phyloP scores from a whole-genome alignment of 805 yeast genomes.

The Candida boidinii region DNA sequence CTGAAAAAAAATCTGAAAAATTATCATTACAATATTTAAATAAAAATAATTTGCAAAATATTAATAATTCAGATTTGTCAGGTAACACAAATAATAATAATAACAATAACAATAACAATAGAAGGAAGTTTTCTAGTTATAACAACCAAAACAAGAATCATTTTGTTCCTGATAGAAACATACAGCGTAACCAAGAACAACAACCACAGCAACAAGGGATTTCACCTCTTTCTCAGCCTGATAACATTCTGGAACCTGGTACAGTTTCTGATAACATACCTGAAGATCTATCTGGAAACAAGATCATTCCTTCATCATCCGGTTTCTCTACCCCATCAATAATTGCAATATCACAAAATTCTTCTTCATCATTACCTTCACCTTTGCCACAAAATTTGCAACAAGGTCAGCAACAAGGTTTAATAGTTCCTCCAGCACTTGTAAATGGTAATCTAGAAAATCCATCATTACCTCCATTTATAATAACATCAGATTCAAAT shows the following conservation, averaged over 20 bases:
- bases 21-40: constrained; percentile 16
- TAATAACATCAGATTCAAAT: constrained; percentile 20
- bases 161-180: too few relatives aligned
- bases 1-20: constrained; percentile 31
- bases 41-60: constrained; percentile 2
- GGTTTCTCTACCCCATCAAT: not conserved
- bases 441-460: not conserved
- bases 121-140: not conserved
- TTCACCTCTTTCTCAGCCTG: constrained; percentile 2
- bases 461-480: constrained; percentile 13
- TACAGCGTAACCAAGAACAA: constrained; percentile 1
- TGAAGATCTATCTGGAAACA: too few relatives aligned
- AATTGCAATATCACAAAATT: not conserved
- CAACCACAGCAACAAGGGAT: constrained; percentile 1
- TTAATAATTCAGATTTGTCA: not conserved
- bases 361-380: too few relatives aligned
- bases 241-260: not conserved
- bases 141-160: too few relatives aligned
- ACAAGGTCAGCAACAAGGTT: constrained; percentile 1
- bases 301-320: not conserved
- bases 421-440: not conserved
- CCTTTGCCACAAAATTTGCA: constrained; percentile 5
- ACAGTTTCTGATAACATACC: too few relatives aligned
- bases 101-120: constrained; percentile 6
- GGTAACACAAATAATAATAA: too few relatives aligned